Conservation (phyloP, 352 stramenopile species). For the Phytophthora tubulina region DNA sequence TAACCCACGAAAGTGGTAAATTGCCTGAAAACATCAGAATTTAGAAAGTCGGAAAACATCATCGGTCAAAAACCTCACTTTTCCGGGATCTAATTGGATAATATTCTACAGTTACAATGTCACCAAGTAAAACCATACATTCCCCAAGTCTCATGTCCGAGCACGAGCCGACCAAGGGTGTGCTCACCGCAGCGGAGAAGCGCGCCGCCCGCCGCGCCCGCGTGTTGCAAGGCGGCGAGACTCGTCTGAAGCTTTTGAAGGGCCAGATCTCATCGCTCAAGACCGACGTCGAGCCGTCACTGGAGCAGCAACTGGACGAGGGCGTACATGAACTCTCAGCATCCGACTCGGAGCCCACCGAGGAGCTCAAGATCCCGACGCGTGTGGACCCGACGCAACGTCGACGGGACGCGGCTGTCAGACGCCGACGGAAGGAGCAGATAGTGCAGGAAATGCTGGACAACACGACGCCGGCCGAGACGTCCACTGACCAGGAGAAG, state of each 20-base stretch:
- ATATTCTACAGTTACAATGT: no score
- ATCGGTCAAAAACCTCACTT: no score
- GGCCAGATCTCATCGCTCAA: slow-evolving; percentile 73
- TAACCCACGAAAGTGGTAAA: no score
- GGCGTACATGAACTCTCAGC: slow-evolving; percentile 58
- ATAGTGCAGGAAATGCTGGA: slow-evolving; percentile 66
- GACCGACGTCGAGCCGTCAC: slow-evolving; percentile 20
- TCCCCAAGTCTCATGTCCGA: no score
- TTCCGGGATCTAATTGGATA: no score
- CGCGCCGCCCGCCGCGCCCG: slow-evolving; percentile 69
- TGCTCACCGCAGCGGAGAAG: slow-evolving; percentile 64
- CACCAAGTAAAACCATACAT: no score
- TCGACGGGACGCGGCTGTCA: slow-evolving; percentile 68
- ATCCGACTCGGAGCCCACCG: neutral
- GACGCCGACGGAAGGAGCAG: slow-evolving; percentile 68
- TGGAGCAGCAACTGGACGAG: slow-evolving; percentile 57
- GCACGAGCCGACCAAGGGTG: slow-evolving; percentile 1
- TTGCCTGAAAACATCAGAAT: no score
- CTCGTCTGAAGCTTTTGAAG: slow-evolving; percentile 73
- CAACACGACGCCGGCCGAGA: neutral
- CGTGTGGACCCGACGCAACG: slow-evolving; percentile 75
- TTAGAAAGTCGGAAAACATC: no score
- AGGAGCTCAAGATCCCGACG: slow-evolving; percentile 50
- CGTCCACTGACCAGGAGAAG: neutral
- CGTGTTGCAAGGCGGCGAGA: slow-evolving; percentile 70